Conservation (phyloP, 306 rosid species). For the Biancaea sappan region DNA sequence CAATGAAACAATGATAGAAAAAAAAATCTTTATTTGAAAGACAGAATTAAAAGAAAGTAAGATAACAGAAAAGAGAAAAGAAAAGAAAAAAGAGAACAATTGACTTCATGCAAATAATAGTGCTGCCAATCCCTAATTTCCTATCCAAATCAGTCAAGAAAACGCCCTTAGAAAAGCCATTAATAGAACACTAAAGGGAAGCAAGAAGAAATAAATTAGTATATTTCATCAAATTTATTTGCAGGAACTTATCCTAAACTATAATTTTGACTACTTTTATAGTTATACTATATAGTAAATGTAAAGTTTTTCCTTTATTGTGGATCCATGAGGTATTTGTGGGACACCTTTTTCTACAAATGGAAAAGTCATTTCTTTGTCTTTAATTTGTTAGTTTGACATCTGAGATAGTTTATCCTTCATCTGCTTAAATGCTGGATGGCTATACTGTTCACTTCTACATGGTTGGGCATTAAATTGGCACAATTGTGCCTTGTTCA, state of each 20-base stretch:
- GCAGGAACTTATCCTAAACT: conserved; percentile 17
- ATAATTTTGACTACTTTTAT: conserved; percentile 11
- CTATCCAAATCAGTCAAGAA: neutral
- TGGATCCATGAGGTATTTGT: neutral
- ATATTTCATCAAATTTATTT: neutral
- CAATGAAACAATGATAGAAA: too few relatives aligned
- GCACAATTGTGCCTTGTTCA: conserved; percentile 22
- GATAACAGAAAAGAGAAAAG: neutral
- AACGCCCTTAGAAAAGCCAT: neutral
- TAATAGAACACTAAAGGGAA: neutral
- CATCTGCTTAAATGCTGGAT: conserved; percentile 5
- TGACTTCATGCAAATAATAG: neutral
- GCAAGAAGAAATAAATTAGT: neutral
- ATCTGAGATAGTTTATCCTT: conserved; percentile 16
- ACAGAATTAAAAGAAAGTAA: neutral
- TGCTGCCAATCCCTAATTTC: neutral
- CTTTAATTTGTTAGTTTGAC: conserved; percentile 7
- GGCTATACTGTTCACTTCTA: conserved; percentile 26
- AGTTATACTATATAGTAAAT: conserved; percentile 2
- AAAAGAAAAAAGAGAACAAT: neutral
- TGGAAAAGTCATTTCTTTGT: neutral
- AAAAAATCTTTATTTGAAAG: neutral
- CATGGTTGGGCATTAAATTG: conserved; percentile 7
- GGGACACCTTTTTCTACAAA: neutral
- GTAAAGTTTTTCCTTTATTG: neutral